Percentiles rank a stretch among this genome's conserved stretches.
Conservation (phyloP, 371 early-diverging fungal genomes). For the Mycotypha africana region DNA sequence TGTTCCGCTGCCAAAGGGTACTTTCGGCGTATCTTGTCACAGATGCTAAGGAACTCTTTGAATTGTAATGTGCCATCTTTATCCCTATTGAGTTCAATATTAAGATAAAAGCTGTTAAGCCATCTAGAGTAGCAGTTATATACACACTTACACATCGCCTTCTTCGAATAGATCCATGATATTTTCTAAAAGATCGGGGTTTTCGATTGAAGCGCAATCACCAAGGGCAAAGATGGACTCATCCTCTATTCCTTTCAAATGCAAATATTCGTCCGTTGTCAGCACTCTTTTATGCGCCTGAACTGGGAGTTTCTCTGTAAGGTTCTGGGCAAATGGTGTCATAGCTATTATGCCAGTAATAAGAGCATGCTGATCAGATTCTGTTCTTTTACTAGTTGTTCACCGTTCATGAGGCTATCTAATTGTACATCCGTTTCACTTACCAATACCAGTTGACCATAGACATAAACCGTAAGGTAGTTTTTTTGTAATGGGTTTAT, state of each 20-base stretch:
- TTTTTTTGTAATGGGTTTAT: slow-evolving; percentile 12
- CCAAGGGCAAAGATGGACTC: slow-evolving; percentile 79
- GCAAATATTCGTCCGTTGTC: slow-evolving; percentile 64
- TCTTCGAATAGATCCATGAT: slow-evolving; percentile 49
- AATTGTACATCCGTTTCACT: too few relatives aligned
- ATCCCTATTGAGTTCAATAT: slow-evolving; percentile 18
- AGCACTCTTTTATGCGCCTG: slow-evolving; percentile 66
- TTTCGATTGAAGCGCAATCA: slow-evolving; percentile 80
- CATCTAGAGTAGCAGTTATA: background rate
- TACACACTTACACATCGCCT: slow-evolving; percentile 36
- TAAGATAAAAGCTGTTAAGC: background rate
- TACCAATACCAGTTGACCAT: slow-evolving; percentile 84
- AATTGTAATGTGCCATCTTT: slow-evolving; percentile 40
- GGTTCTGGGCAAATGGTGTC: slow-evolving; percentile 56
- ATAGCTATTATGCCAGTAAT: too few relatives aligned
- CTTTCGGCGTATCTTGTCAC: slow-evolving; percentile 23
- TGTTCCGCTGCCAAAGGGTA: slow-evolving; percentile 56
- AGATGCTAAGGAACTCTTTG: slow-evolving; percentile 11
- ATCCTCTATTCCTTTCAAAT: slow-evolving; percentile 59
- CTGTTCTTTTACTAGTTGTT: too few relatives aligned
- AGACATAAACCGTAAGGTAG: slow-evolving; percentile 71
- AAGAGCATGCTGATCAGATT: too few relatives aligned
- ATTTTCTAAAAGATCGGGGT: slow-evolving; percentile 55
- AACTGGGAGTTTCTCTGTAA: slow-evolving; percentile 38
- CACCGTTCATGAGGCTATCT: too few relatives aligned